These are phyloP conservation scores for Phytophthora meadii DNA, from an alignment of 352 stramenopile genomes.

Conservation along the genomic window DNA sequence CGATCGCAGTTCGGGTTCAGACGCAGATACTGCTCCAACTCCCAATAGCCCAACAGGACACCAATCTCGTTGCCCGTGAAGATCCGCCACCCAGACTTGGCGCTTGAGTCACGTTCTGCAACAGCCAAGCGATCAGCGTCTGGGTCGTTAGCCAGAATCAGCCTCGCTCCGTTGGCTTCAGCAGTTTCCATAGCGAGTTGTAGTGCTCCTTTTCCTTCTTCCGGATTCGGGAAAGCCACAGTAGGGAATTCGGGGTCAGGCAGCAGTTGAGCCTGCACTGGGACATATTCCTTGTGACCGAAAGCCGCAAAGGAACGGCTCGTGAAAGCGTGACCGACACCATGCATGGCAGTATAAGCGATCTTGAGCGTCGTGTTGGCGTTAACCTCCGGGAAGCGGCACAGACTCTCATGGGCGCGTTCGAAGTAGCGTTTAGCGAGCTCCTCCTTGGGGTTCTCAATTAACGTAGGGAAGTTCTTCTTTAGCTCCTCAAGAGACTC, in stretches of 20 bases:
- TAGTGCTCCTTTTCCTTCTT: slow-evolving; percentile 97
- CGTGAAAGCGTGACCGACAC: slow-evolving; percentile 95
- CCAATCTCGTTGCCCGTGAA: slow-evolving; percentile 99
- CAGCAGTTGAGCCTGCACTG: slow-evolving; percentile 88
- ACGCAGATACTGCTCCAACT: slow-evolving; percentile 74
- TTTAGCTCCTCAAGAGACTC: slow-evolving; percentile 47
- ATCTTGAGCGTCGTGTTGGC: slow-evolving; percentile 72
- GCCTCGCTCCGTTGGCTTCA: slow-evolving; percentile 60
- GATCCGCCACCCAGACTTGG: slow-evolving; percentile 90
- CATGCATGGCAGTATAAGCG: slow-evolving; percentile 98
- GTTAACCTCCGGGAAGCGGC: slow-evolving; percentile 77
- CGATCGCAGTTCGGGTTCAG: slow-evolving; percentile 62
- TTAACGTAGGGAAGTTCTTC: slow-evolving; percentile 43
- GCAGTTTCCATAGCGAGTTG: slow-evolving; percentile 93
- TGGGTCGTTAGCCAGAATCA: slow-evolving; percentile 98
- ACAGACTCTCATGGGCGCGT: slow-evolving; percentile 54
- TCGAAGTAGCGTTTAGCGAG: slow-evolving; percentile 80
- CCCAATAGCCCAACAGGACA: slow-evolving; percentile 94
- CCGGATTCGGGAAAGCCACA: slow-evolving; percentile 97
- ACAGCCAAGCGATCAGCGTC: slow-evolving; percentile 98
- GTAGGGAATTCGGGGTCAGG: slow-evolving; percentile 97
- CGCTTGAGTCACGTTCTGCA: slow-evolving; percentile 85
- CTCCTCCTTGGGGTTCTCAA: slow-evolving; percentile 76
- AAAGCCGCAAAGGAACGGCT: slow-evolving; percentile 93
- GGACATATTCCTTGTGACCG: slow-evolving; percentile 83